phyloP scores from a whole-genome alignment of 192 early-diverging fungal species.

The Dimargaris cristalligena region DNA sequence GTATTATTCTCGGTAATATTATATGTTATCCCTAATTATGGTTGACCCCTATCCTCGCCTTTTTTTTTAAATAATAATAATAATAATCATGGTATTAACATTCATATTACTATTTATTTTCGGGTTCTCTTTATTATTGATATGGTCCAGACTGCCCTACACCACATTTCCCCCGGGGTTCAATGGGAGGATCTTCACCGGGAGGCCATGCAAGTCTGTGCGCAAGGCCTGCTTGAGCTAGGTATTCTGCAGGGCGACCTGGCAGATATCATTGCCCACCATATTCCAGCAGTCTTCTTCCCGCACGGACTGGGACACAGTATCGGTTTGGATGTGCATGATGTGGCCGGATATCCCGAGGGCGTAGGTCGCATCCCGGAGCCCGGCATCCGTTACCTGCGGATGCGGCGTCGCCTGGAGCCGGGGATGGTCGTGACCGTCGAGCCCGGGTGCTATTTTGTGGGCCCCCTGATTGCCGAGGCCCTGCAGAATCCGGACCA shows the following conservation, averaged over 20 bases:
- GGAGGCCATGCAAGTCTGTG: conserved; percentile 41
- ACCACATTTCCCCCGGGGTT: conserved; percentile 43
- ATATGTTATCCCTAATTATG: too few species aligned
- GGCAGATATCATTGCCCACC: conserved; percentile 39
- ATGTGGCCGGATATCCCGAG: conserved; percentile 54
- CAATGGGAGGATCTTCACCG: conserved; percentile 77
- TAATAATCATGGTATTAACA: too few species aligned
- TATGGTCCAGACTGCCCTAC: conserved; percentile 41
- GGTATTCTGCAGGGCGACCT: conserved; percentile 56
- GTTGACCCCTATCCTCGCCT: too few species aligned
- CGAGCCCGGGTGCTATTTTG: conserved; percentile 90
- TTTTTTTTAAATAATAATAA: too few species aligned
- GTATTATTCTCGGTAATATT: too few species aligned
- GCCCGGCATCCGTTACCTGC: conserved; percentile 55
- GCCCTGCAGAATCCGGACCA: conserved; percentile 37
- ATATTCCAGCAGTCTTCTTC: conserved; percentile 66
- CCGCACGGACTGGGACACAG: conserved; percentile 85
- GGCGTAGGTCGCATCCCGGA: conserved; percentile 50
- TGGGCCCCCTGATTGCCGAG: conserved; percentile 52
- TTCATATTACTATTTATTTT: too few species aligned
- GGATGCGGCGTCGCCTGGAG: conserved; percentile 54
- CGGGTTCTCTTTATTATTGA: too few species aligned
- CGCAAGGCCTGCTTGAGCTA: conserved; percentile 44
- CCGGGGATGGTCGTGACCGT: conserved; percentile 79
- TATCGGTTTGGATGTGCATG: conserved; percentile 83